Evolutionary conservation across 331 rosid species (phyloP).

Genomic region (Rhamnella rubrinervis): DNA sequence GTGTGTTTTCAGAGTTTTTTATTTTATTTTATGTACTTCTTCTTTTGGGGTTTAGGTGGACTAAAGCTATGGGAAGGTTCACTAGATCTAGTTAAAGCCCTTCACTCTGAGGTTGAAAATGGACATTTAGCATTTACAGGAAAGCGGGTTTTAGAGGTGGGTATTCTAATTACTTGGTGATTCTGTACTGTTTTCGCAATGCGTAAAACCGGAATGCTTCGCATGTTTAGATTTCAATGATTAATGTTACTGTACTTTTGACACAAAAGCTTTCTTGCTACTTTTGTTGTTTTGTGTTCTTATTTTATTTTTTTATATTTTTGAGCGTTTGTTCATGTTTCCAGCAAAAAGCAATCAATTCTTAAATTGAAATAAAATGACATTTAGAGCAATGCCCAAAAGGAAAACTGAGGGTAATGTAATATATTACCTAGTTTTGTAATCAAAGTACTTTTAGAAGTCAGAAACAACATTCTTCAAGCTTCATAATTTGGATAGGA

Average conservation of each 20-base stretch:
- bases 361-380: neutral
- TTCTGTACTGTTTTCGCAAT: slow-evolving; percentile 14
- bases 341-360: neutral
- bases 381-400: neutral
- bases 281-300: neutral
- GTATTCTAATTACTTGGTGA: slow-evolving; percentile 37
- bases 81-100: slow-evolving; percentile 76
- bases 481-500: neutral
- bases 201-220: neutral
- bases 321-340: neutral
- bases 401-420: no score
- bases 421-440: neutral
- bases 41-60: slow-evolving; percentile 52
- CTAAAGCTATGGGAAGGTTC: slow-evolving; percentile 95
- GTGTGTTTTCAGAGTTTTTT: neutral
- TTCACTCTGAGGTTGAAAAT: slow-evolving; percentile 46
- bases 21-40: neutral
- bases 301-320: neutral
- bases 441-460: neutral
- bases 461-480: neutral
- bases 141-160: slow-evolving; percentile 85
- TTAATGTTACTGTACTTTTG: neutral
- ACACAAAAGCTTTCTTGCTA: neutral
- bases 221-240: neutral
- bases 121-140: slow-evolving; percentile 47